Evolutionary conservation across 805 yeast species (phyloP).

Genomic region (Yarrowia deformans): DNA sequence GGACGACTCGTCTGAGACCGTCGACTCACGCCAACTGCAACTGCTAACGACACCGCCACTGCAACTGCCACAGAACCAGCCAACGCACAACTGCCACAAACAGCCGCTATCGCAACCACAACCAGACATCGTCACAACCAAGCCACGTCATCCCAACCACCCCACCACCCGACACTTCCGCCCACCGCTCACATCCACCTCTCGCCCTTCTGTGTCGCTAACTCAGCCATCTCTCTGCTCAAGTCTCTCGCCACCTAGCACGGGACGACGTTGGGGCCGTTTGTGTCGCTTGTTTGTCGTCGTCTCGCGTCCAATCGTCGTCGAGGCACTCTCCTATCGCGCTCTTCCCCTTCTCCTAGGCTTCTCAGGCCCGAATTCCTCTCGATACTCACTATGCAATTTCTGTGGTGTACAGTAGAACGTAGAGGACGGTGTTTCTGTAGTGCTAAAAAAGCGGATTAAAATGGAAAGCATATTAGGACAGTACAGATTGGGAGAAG

Average conservation of each 20-base stretch:
- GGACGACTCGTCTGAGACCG: no score
- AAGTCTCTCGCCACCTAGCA: neutral
- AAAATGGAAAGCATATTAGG: constrained; percentile 29
- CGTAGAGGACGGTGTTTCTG: constrained; percentile 29
- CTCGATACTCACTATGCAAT: constrained; percentile 35
- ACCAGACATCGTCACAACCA: neutral
- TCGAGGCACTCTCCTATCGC: neutral
- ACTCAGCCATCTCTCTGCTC: neutral
- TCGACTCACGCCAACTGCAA: no score
- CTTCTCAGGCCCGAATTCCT: neutral
- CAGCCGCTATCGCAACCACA: neutral
- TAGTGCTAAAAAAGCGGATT: constrained; percentile 31
- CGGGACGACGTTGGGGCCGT: neutral
- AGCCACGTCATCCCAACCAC: no score
- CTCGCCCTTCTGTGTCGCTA: neutral
- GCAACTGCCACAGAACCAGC: neutral
- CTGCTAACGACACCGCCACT: no score
- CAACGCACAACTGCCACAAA: neutral
- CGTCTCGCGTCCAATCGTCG: neutral
- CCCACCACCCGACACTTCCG: no score
- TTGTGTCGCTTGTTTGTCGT: neutral
- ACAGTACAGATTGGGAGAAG: constrained; percentile 13
- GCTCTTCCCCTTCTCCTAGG: neutral
- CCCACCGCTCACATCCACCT: no score
- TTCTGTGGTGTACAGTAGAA: constrained; percentile 31